phyloP scores from a whole-genome alignment of 139 green algal genomes.

The Astrephomene gubernaculifera region DNA sequence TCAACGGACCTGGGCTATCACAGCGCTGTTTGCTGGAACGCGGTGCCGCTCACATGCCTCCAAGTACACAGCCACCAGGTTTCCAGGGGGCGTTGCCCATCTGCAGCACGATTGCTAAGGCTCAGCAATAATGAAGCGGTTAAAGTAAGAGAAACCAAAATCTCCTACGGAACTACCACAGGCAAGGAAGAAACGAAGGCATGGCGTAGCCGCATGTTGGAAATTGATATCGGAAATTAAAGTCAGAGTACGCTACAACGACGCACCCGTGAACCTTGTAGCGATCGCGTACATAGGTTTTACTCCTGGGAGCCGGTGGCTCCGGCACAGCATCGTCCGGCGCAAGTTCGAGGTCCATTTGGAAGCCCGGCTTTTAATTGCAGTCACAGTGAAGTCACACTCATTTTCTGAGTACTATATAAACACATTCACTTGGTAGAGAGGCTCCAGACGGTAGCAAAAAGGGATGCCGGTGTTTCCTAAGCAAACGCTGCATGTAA shows the following conservation, averaged over 20 bases:
- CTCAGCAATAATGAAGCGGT: not conserved
- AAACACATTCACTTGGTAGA: too few relatives aligned
- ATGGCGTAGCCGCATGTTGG: not conserved
- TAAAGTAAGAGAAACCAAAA: not conserved
- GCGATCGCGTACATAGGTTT: not conserved
- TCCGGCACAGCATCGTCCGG: constrained; percentile 10
- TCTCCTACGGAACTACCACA: not conserved
- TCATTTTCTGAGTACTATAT: too few relatives aligned
- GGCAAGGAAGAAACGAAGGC: not conserved
- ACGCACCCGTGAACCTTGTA: not conserved
- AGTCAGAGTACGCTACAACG: too few relatives aligned
- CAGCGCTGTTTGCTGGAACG: constrained; percentile 8
- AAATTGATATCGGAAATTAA: not conserved
- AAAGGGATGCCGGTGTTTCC: too few relatives aligned
- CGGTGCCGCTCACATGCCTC: constrained; percentile 25
- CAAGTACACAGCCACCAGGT: constrained; percentile 14
- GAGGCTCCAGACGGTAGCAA: too few relatives aligned
- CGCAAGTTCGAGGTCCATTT: constrained; percentile 30
- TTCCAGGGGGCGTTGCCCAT: constrained; percentile 12
- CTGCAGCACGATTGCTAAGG: not conserved
- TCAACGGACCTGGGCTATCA: constrained; percentile 1
- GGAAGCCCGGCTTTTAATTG: too few relatives aligned
- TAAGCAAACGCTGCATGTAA: too few relatives aligned
- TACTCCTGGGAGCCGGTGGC: not conserved
- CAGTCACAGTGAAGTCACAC: too few relatives aligned